These are phyloP conservation scores for Hordeum vulgare DNA, from an alignment of 176 grass and related monocot genomes.

Conservation along the genomic window MorexV3_pseudomolecules_assembly NC_058524.1:276274684-276275183, in stretches of 20 bases:
- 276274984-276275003: too few relatives aligned
- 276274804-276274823: neutral
- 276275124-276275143: too few relatives aligned
- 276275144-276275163: too few relatives aligned
- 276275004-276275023: neutral
- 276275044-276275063: neutral
- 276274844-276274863: neutral
- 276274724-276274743: neutral
- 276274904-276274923: neutral
- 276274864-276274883: neutral
- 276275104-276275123: too few relatives aligned
- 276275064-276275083: neutral
- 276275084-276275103: neutral
- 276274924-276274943: neutral
- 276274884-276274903: neutral
- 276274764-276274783: neutral
- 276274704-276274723: neutral
- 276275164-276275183: too few relatives aligned
- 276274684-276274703: neutral
- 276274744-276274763: neutral
- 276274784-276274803: neutral
- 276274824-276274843: neutral
- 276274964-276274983: neutral
- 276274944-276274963: neutral
- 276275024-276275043: neutral